Percentiles rank a stretch among this genome's conserved stretches.
These are phyloP conservation scores for Ajuga chamaepitys DNA, from an alignment of 257 asterid species.

Conservation along the genomic window DNA sequence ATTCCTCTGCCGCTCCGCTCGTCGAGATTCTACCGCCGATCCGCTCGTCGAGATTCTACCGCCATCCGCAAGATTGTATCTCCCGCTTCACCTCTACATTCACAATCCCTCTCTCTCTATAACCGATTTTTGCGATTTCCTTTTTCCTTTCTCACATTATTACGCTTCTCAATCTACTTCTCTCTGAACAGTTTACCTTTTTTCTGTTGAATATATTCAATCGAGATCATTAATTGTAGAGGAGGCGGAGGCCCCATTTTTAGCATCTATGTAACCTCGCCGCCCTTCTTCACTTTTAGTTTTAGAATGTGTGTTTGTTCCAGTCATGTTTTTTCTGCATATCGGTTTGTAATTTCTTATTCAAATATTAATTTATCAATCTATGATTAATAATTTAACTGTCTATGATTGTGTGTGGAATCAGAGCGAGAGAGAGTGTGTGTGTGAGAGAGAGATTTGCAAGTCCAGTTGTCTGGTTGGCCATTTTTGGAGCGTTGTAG, in stretches of 20 bases:
- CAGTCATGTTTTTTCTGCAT: background rate
- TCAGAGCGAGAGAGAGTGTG: too few relatives aligned
- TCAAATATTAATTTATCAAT: background rate
- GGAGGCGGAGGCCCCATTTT: background rate
- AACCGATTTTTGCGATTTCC: background rate
- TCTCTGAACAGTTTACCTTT: background rate
- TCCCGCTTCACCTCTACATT: conserved; percentile 4
- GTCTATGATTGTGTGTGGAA: background rate
- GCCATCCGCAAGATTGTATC: too few relatives aligned
- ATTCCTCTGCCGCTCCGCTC: too few relatives aligned
- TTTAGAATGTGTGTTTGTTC: background rate
- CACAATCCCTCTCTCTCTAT: conserved; percentile 1
- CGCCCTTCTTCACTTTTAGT: background rate
- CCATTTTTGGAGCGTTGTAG: background rate
- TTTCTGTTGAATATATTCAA: background rate
- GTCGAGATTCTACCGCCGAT: too few relatives aligned
- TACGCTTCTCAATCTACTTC: background rate
- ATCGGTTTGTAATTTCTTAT: background rate
- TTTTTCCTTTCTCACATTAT: background rate
- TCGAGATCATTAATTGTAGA: background rate
- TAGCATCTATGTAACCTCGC: conserved; percentile 3
- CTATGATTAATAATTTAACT: too few relatives aligned
- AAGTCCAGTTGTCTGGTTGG: background rate
- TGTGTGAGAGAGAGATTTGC: too few relatives aligned
- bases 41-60: too few relatives aligned